A percentile compares a stretch with the other conserved stretches of the same genome.
phyloP scores from a whole-genome alignment of 1,139 yeast species.

The Meyerozyma smithsonii region DNA sequence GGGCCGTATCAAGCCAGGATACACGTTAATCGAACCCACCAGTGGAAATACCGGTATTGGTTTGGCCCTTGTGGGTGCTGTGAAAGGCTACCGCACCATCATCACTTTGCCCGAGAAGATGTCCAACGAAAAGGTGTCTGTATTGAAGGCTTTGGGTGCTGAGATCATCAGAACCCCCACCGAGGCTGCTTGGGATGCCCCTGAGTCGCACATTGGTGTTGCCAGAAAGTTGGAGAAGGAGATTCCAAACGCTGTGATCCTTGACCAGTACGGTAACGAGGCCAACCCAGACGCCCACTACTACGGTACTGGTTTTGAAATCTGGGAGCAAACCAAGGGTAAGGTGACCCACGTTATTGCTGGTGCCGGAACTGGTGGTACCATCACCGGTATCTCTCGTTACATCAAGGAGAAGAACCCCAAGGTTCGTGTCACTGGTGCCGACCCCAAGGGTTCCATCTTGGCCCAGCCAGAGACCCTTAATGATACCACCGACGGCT shows the following conservation, averaged over 20 bases:
- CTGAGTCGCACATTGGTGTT: conserved; percentile 88
- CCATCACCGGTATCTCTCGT: conserved; percentile 71
- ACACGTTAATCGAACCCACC: conserved; percentile 84
- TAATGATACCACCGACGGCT: conserved; percentile 55
- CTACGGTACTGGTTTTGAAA: conserved; percentile 80
- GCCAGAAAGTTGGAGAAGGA: conserved; percentile 78
- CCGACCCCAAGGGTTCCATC: conserved; percentile 86
- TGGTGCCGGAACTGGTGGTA: conserved; percentile 92
- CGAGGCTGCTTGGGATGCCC: conserved; percentile 91
- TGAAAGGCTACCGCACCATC: conserved; percentile 81
- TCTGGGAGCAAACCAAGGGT: conserved; percentile 77
- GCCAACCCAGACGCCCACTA: conserved; percentile 85
- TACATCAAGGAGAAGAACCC: conserved; percentile 72
- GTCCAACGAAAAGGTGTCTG: conserved; percentile 89
- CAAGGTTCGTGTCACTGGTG: conserved; percentile 62
- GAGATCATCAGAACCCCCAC: conserved; percentile 91
- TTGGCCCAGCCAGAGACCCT: conserved; percentile 77
- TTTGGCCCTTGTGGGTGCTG: conserved; percentile 81
- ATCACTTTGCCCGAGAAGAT: conserved; percentile 89
- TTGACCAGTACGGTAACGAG: conserved; percentile 77
- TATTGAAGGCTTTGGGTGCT: conserved; percentile 84
- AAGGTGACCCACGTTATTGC: conserved; percentile 74
- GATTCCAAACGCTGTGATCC: conserved; percentile 79
- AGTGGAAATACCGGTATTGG: conserved; percentile 91
- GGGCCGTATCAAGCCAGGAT: conserved; percentile 80